Percentiles rank a stretch among this genome's conserved stretches.
These are phyloP conservation scores for Phaeosphaeriaceae sp. DNA, from an alignment of 2,329 filamentous ascomycete species.

Conservation along the genomic window DNA sequence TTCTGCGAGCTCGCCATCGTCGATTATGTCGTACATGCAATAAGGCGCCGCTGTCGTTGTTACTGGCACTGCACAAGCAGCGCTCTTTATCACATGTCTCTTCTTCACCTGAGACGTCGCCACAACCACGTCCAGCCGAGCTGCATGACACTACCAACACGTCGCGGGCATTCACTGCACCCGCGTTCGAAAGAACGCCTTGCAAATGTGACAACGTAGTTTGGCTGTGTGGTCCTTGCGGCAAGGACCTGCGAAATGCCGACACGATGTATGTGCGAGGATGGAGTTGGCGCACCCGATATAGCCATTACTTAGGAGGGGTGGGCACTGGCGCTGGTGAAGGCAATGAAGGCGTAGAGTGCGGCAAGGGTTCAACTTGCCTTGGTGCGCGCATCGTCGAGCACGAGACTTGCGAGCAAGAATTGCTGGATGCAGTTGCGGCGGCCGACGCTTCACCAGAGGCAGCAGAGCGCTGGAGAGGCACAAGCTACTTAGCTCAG, in stretches of 20 bases:
- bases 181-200: constrained; percentile 59
- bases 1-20: constrained; percentile 77
- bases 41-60: constrained; percentile 69
- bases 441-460: constrained; percentile 30
- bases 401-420: constrained; percentile 84
- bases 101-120: constrained; percentile 31
- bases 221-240: constrained; percentile 88
- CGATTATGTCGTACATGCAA: constrained; percentile 80
- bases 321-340: constrained; percentile 88
- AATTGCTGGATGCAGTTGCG: constrained; percentile 64
- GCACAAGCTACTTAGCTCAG: constrained; percentile 79
- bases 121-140: constrained; percentile 21
- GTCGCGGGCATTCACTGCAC: constrained; percentile 50
- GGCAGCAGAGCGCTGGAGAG: constrained; percentile 57
- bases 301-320: constrained; percentile 78
- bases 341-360: constrained; percentile 86
- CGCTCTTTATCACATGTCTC: constrained; percentile 28
- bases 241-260: constrained; percentile 68
- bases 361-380: constrained; percentile 78
- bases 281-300: constrained; percentile 89
- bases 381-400: constrained; percentile 79
- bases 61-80: constrained; percentile 45
- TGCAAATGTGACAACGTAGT: constrained; percentile 69
- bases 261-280: constrained; percentile 70
- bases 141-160: constrained; percentile 15